Evolutionary conservation across 805 yeast genomes (phyloP), one percentile per base, ranked within the genome.

Genomic region (Candida vaughaniae): DNA sequence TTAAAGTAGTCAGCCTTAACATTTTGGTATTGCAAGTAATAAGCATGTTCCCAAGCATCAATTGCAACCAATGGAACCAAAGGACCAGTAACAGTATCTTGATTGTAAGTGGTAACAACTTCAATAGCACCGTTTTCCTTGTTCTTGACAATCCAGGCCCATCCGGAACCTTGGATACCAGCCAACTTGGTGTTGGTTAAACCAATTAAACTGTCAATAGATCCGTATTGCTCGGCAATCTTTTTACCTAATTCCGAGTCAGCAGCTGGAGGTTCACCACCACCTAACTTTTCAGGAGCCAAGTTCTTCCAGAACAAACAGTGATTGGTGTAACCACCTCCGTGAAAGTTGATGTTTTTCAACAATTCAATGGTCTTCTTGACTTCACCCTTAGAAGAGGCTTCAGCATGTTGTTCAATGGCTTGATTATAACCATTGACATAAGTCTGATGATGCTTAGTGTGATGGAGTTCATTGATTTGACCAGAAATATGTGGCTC

Each of bases 201-300:
- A 3, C 59, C 48, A 49, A 65, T 64, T 56, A 71, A 69, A 36
- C 58, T 55, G 22, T 65, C 74, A 38, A 71, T 56, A 6, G 72
- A 66, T 12, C 78, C 78, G 42, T 56, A 72, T 49, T 72, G 77
- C 30, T 49, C 55, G 16, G 38, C 48, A 31, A 72, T 66, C 41
- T 55, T 57, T 46, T 55, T 52, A 41, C 66, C 72, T 32, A 72
- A 55, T 18, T 60, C 66, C 3, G 64, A 51, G 29, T 76, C 73
- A 29, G 73, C 40, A 11, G 49, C 23, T 35, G 86, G 81, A 26
- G 69, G 62, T 53, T 72, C 71, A 56, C 96, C 97, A 15, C 78
- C 78, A 31, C 70, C 70, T 39, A 57, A 56, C 39, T 56, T 58
- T 39, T 48, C 58, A 14, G 78, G 77, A 6, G 75, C 65, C 53